Evolutionary conservation across 2,329 filamentous ascomycete genomes (phyloP), one percentile per base, ranked within the genome.

Genomic region (Alternaria infectoria): DNA sequence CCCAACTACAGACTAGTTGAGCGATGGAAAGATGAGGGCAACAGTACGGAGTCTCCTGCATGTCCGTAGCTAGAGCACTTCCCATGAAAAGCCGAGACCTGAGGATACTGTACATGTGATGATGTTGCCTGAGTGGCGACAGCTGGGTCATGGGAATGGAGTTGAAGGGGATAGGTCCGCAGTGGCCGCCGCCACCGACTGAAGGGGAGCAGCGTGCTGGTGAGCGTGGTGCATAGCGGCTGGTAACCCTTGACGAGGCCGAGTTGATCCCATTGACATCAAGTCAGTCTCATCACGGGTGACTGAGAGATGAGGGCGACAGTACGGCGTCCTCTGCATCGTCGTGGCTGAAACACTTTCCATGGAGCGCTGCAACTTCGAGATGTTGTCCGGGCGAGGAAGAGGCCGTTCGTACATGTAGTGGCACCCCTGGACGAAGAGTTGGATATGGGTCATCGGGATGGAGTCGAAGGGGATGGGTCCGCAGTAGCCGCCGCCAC

Each of bases 271-370:
- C n/a, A n/a, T n/a, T n/a, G n/a, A n/a, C 43, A 83, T 62, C 79
- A 78, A 3, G 81, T 84, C 5, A 54, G 83, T 81, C 9, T 83
- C 82, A 32, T 75, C 77, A 19, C 80, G 76, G 44, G 86, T 85
- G 64, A 84, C 81, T 79, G 86, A 90, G 6, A 79, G 57, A 43
- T 96, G 96, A 1, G 96, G 96, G 1, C 93, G 90, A 73, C 93
- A 97, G 56, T 91, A 89, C 1, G 88, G 85, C 11, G 89, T 87
- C 80, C 98, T 93, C 1, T 95, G 85, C 93, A 98, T 97, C n/a
- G n/a, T n/a, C n/a, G n/a, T n/a, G n/a, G n/a, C n/a, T n/a, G n/a
- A n/a, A n/a, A n/a, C n/a, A n/a, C n/a, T n/a, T n/a, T n/a, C n/a
- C n/a, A n/a, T n/a, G n/a, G n/a, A n/a, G n/a, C n/a, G n/a, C n/a